Percentiles rank a stretch among this genome's conserved stretches.
Evolutionary conservation across 2,329 filamentous ascomycete species (phyloP).

Genomic region (Nemania bipapillata): DNA sequence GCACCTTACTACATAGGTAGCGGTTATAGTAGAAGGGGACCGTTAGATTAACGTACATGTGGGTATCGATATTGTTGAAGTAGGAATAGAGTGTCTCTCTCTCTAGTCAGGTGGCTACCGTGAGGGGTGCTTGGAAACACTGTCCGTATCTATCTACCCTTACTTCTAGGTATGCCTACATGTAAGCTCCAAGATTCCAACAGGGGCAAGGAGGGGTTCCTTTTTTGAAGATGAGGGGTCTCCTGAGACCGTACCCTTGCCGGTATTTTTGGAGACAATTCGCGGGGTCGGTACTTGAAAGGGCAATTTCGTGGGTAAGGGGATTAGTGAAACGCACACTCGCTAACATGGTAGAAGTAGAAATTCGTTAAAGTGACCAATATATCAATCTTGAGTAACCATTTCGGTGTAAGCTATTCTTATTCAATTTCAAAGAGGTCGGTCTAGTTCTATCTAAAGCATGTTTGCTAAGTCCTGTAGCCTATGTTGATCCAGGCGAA

Average conservation of each 20-base stretch:
- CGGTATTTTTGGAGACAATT: constrained; percentile 1
- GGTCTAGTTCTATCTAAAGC: not conserved
- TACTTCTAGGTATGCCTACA: too few species aligned
- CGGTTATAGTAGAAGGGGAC: not conserved
- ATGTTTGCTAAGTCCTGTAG: not conserved
- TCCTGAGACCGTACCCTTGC: not conserved
- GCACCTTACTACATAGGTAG: not conserved
- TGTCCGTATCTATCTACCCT: too few species aligned
- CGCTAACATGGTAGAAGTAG: not conserved
- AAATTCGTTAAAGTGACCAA: not conserved
- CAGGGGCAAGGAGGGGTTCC: not conserved
- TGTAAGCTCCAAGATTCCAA: not conserved
- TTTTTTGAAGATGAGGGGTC: not conserved
- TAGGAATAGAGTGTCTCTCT: not conserved
- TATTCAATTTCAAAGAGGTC: not conserved
- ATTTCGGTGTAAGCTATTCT: not conserved
- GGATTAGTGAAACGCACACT: not conserved
- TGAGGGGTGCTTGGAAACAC: not conserved
- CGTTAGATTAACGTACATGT: not conserved
- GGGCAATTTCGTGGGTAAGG: not conserved
- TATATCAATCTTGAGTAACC: not conserved
- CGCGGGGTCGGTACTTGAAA: not conserved
- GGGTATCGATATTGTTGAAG: not conserved
- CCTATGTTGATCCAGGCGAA: too few species aligned
- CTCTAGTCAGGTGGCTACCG: not conserved